These are phyloP conservation scores for Fraxinus anomala DNA, from an alignment of 257 asterid species.

Conservation along the genomic window DNA sequence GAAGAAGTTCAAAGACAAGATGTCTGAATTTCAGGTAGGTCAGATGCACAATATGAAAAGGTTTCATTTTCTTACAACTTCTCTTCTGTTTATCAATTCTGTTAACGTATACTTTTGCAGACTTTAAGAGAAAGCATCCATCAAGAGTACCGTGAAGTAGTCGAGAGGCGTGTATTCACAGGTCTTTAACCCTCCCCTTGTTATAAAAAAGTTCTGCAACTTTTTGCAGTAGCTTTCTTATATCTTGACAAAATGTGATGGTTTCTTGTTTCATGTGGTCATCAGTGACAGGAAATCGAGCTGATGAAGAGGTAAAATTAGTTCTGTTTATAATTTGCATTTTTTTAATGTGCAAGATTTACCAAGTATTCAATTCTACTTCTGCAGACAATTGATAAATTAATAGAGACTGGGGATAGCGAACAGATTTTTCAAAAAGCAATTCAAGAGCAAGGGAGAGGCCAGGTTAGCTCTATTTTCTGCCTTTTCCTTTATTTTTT, in stretches of 20 bases:
- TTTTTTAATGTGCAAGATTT: neutral
- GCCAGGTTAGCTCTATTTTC: slow-evolving; percentile 63
- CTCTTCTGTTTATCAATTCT: slow-evolving; percentile 14
- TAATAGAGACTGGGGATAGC: slow-evolving; percentile 90
- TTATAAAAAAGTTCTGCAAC: slow-evolving; percentile 22
- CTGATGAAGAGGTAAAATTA: slow-evolving; percentile 82
- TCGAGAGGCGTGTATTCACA: slow-evolving; percentile 97
- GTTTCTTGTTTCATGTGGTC: slow-evolving; percentile 31
- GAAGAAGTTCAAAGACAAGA: slow-evolving; percentile 93
- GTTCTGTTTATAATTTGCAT: neutral
- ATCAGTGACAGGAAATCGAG: slow-evolving; percentile 88
- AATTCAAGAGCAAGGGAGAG: slow-evolving; percentile 92
- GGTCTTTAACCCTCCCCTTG: slow-evolving; percentile 46
- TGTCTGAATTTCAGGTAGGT: slow-evolving; percentile 92
- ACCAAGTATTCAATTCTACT: slow-evolving; percentile 28
- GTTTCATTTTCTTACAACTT: slow-evolving; percentile 3
- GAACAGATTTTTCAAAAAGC: slow-evolving; percentile 93
- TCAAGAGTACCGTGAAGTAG: slow-evolving; percentile 96
- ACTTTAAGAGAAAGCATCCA: slow-evolving; percentile 87
- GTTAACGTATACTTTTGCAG: slow-evolving; percentile 46
- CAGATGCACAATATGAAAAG: neutral
- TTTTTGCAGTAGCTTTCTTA: slow-evolving; percentile 19
- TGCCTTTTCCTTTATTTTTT: slow-evolving; percentile 9
- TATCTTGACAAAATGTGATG: slow-evolving; percentile 22
- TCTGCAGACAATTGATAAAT: slow-evolving; percentile 76